phyloP scores from a whole-genome alignment of 805 yeast genomes.

The Yamadazyma sp. region DNA sequence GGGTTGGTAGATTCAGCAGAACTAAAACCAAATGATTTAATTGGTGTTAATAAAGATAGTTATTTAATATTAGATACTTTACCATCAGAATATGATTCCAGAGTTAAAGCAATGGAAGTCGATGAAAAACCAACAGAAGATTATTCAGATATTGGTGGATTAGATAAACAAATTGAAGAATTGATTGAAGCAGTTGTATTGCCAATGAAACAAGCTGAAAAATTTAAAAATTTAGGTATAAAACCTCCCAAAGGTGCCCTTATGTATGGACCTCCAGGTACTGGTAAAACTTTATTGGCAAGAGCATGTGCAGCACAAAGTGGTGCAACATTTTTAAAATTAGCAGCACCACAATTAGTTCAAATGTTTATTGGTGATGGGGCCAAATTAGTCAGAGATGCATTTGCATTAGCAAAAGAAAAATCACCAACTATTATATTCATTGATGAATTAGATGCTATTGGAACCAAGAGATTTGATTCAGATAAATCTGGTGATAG shows the following conservation, averaged over 20 bases:
- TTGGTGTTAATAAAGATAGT: constrained; percentile 97
- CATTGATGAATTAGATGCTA: constrained; percentile 47
- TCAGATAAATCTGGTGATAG: constrained; percentile 45
- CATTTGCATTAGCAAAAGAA: constrained; percentile 45
- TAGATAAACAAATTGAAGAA: constrained; percentile 97
- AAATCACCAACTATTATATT: constrained; percentile 46
- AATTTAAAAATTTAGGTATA: constrained; percentile 89
- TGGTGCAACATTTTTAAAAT: constrained; percentile 43
- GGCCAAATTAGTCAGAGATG: constrained; percentile 44
- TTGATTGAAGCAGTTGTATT: constrained; percentile 96
- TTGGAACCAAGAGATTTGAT: constrained; percentile 45
- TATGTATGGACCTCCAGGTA: constrained; percentile 50
- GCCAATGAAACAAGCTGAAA: constrained; percentile 98
- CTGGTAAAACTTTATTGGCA: constrained; percentile 47
- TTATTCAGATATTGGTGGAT: constrained; percentile 95
- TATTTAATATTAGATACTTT: constrained; percentile 88
- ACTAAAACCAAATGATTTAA: constrained; percentile 96
- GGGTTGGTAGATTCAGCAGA: constrained; percentile 90
- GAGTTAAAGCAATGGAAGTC: constrained; percentile 99
- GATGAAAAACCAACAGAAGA: constrained; percentile 98
- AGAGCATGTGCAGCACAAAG: constrained; percentile 48
- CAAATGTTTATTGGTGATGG: constrained; percentile 49
- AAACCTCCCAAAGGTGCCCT: constrained; percentile 54
- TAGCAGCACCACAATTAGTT: constrained; percentile 46
- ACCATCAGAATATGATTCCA: constrained; percentile 95